Conservation (phyloP, 768 basidiomycete species). For the Hemileccinum rubropunctum region DNA sequence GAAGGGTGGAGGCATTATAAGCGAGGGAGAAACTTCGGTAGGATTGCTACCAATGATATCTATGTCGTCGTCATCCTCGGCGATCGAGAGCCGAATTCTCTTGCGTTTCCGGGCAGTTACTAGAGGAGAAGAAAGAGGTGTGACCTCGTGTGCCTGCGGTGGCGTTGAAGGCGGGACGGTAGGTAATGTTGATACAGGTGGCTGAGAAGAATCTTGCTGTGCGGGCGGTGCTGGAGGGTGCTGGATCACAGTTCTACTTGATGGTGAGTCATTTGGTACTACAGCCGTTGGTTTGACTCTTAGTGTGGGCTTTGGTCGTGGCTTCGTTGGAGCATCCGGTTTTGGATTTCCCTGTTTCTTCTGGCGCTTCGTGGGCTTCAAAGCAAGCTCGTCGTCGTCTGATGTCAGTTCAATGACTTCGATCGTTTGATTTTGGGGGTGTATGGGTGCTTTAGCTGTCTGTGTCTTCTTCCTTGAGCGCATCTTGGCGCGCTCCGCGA, state of each 20-base stretch:
- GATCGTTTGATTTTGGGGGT: background rate
- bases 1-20: slow-evolving; percentile 41
- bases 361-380: slow-evolving; percentile 31
- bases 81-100: slow-evolving; percentile 11
- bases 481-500: slow-evolving; percentile 60
- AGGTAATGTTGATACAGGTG: slow-evolving; percentile 33
- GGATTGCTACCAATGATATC: slow-evolving; percentile 5
- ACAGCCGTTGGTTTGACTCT: slow-evolving; percentile 15
- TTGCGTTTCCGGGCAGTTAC: slow-evolving; percentile 26
- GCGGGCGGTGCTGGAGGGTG: no score
- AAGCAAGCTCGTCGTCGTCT: slow-evolving; percentile 39
- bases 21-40: background rate
- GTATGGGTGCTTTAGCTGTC: slow-evolving; percentile 12
- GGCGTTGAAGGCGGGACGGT: slow-evolving; percentile 25
- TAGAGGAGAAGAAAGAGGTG: slow-evolving; percentile 26
- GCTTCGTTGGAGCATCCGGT: slow-evolving; percentile 23
- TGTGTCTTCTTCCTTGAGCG: slow-evolving; percentile 41
- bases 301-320: slow-evolving; percentile 25
- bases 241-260: slow-evolving; percentile 4
- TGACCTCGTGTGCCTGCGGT: slow-evolving; percentile 20
- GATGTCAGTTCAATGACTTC: slow-evolving; percentile 47
- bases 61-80: slow-evolving; percentile 14
- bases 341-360: slow-evolving; percentile 32
- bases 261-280: slow-evolving; percentile 18
- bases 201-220: no score